Evolutionary conservation across 495 filamentous ascomycete species (phyloP).

Genomic region (Talaromyces nanjingensis): DNA sequence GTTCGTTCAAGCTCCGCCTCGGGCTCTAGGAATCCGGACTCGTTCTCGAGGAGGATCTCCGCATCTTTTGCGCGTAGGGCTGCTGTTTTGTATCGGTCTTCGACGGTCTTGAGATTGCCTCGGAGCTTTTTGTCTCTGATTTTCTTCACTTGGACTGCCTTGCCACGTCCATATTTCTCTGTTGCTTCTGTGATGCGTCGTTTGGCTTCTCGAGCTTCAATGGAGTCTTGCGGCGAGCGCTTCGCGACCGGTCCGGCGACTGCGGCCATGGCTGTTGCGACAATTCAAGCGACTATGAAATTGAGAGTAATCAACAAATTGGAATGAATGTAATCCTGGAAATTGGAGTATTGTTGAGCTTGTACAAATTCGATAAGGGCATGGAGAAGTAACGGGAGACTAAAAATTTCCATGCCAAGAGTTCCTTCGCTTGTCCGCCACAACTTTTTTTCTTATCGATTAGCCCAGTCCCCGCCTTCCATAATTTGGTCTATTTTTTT

Average conservation of each 20-base stretch:
- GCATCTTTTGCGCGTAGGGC: constrained; percentile 81
- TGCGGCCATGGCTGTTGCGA: neutral
- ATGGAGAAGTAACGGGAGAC: neutral
- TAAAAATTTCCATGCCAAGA: constrained; percentile 22
- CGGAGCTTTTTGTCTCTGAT: constrained; percentile 84
- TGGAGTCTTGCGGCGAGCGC: constrained; percentile 5
- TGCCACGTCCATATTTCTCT: constrained; percentile 76
- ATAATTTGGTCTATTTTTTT: constrained; percentile 10
- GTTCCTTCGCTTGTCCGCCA: constrained; percentile 33
- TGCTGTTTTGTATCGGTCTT: constrained; percentile 75
- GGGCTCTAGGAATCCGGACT: constrained; percentile 79
- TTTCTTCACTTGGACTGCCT: constrained; percentile 47
- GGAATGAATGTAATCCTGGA: neutral
- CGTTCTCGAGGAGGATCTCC: constrained; percentile 86
- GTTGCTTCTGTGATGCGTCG: constrained; percentile 54
- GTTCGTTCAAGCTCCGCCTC: constrained; percentile 85
- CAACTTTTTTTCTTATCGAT: constrained; percentile 31
- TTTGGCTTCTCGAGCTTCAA: constrained; percentile 26
- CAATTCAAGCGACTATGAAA: neutral
- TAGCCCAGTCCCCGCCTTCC: constrained; percentile 6
- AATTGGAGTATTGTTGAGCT: neutral
- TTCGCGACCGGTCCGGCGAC: neutral
- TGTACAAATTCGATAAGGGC: neutral
- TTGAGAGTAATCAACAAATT: neutral
- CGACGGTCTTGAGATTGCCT: constrained; percentile 67